Percentiles rank a stretch among this genome's conserved stretches.
phyloP scores from a whole-genome alignment of 305 asterid species.

The Withania somnifera region DNA sequence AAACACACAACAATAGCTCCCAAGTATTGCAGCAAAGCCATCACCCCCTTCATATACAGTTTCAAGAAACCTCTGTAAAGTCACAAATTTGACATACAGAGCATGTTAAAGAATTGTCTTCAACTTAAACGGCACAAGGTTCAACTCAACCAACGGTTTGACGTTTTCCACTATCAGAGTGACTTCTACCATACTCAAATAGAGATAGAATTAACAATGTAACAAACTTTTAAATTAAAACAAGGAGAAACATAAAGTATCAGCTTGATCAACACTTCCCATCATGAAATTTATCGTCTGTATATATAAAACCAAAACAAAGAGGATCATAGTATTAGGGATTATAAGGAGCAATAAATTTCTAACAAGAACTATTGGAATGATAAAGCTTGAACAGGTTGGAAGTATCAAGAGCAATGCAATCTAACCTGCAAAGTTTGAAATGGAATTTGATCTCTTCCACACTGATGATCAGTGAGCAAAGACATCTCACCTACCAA shows the following conservation, averaged over 20 bases:
- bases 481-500: conserved; percentile 23
- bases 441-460: conserved; percentile 24
- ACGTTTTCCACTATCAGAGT: not conserved
- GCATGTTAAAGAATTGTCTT: not conserved
- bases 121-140: not conserved
- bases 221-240: not conserved
- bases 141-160: not conserved
- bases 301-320: not conserved
- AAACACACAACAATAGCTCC: not conserved
- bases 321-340: not conserved
- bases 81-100: not conserved
- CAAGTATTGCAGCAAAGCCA: not conserved
- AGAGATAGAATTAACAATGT: not conserved
- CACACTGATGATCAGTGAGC: conserved; percentile 28
- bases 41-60: not conserved
- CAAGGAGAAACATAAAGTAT: not conserved
- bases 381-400: not conserved
- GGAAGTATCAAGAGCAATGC: not conserved
- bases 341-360: not conserved
- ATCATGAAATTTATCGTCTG: not conserved
- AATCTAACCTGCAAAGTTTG: conserved; percentile 24
- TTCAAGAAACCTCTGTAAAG: not conserved
- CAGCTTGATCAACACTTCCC: not conserved
- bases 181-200: not conserved
- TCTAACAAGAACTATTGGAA: not conserved